Evolutionary conservation across 2,329 filamentous ascomycete genomes (phyloP).

Genomic region (Bisporella sp.): DNA sequence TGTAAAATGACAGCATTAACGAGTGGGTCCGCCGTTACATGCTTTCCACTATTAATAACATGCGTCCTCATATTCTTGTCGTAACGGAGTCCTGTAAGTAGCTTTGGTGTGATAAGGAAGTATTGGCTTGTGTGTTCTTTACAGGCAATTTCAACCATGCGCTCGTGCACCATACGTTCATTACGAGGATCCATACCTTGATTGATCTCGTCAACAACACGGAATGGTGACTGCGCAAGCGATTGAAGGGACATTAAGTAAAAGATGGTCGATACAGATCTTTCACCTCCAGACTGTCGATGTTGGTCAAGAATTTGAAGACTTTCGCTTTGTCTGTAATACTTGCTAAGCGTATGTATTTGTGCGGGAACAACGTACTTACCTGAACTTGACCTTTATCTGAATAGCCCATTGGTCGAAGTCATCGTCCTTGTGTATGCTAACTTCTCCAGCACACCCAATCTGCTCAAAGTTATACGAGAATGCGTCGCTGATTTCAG

Average conservation of each 20-base stretch:
- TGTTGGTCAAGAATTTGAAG: slow-evolving; percentile 84
- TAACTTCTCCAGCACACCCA: slow-evolving; percentile 86
- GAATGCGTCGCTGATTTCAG: slow-evolving; percentile 83
- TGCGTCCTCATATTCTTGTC: slow-evolving; percentile 87
- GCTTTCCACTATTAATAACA: slow-evolving; percentile 86
- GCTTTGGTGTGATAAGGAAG: slow-evolving; percentile 95
- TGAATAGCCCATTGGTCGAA: slow-evolving; percentile 93
- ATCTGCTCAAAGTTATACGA: slow-evolving; percentile 91
- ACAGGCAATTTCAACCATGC: slow-evolving; percentile 97
- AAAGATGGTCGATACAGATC: slow-evolving; percentile 95
- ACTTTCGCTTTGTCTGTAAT: slow-evolving; percentile 65
- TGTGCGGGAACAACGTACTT: slow-evolving; percentile 18
- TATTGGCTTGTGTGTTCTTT: slow-evolving; percentile 75
- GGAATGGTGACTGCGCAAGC: slow-evolving; percentile 89
- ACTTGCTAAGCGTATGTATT: no score
- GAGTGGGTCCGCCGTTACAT: slow-evolving; percentile 45
- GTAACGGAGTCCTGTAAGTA: slow-evolving; percentile 79
- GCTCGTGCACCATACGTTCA: slow-evolving; percentile 94
- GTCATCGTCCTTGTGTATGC: slow-evolving; percentile 81
- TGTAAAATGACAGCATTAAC: no score
- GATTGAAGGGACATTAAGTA: slow-evolving; percentile 97
- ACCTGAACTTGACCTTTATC: slow-evolving; percentile 93
- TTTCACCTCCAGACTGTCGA: slow-evolving; percentile 92
- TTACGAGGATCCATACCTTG: slow-evolving; percentile 99
- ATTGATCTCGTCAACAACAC: slow-evolving; percentile 98